Evolutionary conservation across 805 yeast species (phyloP).

Genomic region (Starmerella vaccinii): DNA sequence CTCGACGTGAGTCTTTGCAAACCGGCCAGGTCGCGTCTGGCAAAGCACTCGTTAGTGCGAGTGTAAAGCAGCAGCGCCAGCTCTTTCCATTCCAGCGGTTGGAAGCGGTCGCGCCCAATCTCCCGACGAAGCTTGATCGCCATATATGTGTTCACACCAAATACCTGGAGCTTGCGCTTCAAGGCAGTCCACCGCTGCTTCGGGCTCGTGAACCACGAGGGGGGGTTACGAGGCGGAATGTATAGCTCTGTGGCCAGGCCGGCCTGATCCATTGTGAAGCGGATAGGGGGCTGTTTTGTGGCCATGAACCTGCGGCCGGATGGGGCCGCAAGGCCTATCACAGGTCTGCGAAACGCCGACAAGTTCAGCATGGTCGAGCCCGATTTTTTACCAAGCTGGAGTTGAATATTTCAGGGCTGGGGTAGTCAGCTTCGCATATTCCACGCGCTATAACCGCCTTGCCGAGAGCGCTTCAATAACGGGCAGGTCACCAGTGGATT

Average conservation of each 20-base stretch:
- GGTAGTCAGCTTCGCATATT: too few relatives aligned
- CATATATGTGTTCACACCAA: constrained; percentile 27
- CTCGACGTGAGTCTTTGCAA: constrained; percentile 42
- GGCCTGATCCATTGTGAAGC: constrained; percentile 26
- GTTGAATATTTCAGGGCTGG: not conserved
- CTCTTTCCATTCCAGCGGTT: constrained; percentile 70
- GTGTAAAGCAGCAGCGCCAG: constrained; percentile 68
- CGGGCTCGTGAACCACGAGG: constrained; percentile 24
- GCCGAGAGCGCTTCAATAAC: too few relatives aligned
- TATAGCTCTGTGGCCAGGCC: constrained; percentile 26
- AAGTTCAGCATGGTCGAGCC: not conserved
- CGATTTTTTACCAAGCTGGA: not conserved
- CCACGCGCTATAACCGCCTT: too few relatives aligned
- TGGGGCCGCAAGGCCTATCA: not conserved
- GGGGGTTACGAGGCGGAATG: constrained; percentile 35
- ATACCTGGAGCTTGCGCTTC: constrained; percentile 23
- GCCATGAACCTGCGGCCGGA: not conserved
- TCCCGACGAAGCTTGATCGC: constrained; percentile 26
- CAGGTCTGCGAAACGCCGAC: not conserved
- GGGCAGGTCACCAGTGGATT: too few relatives aligned
- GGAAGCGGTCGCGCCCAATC: constrained; percentile 24
- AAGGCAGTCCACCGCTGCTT: constrained; percentile 24
- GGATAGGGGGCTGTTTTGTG: constrained; percentile 18
- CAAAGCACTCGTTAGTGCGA: constrained; percentile 73
- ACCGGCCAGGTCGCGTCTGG: constrained; percentile 41